A percentile compares a stretch with the other conserved stretches of the same genome.
Conservation (phyloP, 2,329 filamentous ascomycete genomes). For the Penicillium glabrum region DNA sequence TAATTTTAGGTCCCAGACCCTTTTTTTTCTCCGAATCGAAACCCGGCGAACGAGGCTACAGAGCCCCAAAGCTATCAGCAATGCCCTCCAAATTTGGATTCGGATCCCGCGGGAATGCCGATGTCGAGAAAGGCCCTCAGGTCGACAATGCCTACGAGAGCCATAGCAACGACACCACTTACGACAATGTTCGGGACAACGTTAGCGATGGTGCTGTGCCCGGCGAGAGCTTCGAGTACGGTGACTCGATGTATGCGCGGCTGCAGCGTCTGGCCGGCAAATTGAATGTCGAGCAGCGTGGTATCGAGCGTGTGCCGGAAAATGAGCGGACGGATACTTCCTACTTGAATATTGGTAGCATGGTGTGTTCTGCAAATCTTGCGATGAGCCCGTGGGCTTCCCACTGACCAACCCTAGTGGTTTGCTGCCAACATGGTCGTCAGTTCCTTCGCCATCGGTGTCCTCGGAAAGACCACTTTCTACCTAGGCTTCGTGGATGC, state of each 20-base stretch:
- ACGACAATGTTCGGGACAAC: conserved; percentile 9
- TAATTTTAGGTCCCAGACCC: neutral
- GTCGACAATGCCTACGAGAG: conserved; percentile 30
- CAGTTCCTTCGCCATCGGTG: conserved; percentile 72
- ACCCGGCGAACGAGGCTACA: neutral
- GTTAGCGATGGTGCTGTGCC: conserved; percentile 48
- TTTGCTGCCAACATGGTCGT: conserved; percentile 77
- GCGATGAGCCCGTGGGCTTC: conserved; percentile 11
- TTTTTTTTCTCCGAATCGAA: neutral
- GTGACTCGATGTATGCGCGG: conserved; percentile 57
- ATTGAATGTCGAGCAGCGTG: conserved; percentile 69
- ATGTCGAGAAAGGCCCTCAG: conserved; percentile 36
- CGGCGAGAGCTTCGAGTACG: conserved; percentile 60
- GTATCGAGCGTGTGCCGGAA: conserved; percentile 72
- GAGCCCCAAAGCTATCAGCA: neutral
- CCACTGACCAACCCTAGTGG: conserved; percentile 56
- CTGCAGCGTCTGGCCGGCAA: conserved; percentile 64
- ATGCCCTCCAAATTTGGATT: conserved; percentile 15
- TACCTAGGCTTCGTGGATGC: conserved; percentile 71
- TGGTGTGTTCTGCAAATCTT: conserved; percentile 54
- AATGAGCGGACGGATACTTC: conserved; percentile 66
- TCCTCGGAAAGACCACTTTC: conserved; percentile 68
- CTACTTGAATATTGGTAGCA: conserved; percentile 67
- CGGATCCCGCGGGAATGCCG: conserved; percentile 24
- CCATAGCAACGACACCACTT: conserved; percentile 30